Conservation (phyloP, 2,329 filamentous ascomycete species). For the Moelleriella libera region DNA sequence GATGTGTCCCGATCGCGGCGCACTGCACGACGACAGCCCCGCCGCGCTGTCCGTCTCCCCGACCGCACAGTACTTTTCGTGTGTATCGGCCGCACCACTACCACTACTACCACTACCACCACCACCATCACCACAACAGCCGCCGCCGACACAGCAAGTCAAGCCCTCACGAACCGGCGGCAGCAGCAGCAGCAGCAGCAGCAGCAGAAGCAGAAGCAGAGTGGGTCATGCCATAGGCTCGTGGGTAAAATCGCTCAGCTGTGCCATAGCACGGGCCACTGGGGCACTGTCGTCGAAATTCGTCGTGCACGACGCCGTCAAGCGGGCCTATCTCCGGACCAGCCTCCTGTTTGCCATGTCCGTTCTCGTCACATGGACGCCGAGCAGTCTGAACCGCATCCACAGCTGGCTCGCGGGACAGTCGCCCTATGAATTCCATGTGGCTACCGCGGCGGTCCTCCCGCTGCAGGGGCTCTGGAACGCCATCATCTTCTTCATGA, state of each 20-base stretch:
- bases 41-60: background rate
- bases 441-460: conserved; percentile 56
- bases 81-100: conserved; percentile 9
- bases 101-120: background rate
- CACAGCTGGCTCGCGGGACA: conserved; percentile 45
- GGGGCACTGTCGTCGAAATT: conserved; percentile 13
- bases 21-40: background rate
- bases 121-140: too few species aligned
- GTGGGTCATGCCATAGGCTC: too few species aligned
- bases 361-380: conserved; percentile 48
- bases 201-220: too few species aligned
- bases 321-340: conserved; percentile 45
- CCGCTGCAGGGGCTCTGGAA: conserved; percentile 76
- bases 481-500: conserved; percentile 59
- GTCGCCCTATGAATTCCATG: conserved; percentile 50
- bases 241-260: too few species aligned
- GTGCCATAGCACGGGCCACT: too few species aligned
- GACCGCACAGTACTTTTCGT: conserved; percentile 18
- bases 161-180: too few species aligned
- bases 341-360: conserved; percentile 47
- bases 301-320: conserved; percentile 35
- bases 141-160: too few species aligned
- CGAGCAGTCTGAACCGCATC: conserved; percentile 60
- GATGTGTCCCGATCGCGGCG: conserved; percentile 8
- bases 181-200: too few species aligned